Evolutionary conservation across 2,329 filamentous ascomycete genomes (phyloP), one percentile per base, ranked within the genome.

Genomic region (Monosporascus sp.): DNA sequence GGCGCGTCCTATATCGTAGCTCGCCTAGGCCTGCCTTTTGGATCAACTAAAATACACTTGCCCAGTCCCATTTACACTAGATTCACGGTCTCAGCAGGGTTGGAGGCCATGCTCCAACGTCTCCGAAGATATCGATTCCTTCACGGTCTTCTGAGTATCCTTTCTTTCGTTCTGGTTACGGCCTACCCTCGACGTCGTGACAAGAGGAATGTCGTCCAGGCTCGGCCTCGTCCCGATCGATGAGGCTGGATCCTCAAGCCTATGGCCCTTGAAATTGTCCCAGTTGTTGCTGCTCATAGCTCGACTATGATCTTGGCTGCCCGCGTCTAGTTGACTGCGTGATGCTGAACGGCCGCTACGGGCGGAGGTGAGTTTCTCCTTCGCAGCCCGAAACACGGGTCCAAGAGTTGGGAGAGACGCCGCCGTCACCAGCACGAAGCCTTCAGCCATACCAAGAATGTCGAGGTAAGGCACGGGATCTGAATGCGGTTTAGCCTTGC

Each of bases 381-480:
- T 57, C 17, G 52, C 55, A 7, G 50, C 52, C 17, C 59, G 52
- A 49, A 58, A 55, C 5, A 60, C 55, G 8, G 59, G 59, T 3
- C 59, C 59, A 2, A 61, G 55, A n/a, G 59, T 56, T 1, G 59
- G 58, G 6, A 61, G 54, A 11, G 56, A 61, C 8, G 58, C 56
- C 15, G 56, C 59, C 41, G 59, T 58, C n/a, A 61, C 58, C 11
- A 61, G 45, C n/a, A 61, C 57, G 47, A 55, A 59, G 43, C 58
- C 59, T 52, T 64, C 60, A 24, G 60, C 55, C 43, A 64, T 59
- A 39, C 63, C 64, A 11, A 66, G 54, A 24, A 65, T 64, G 41
- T 60, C 56, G 8, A 67, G 62, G 31, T 63, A 65, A 15, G 56
- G 58, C 1, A 61, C 54, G 14, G 65, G 59, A 31, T 58, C 63